Evolutionary conservation across 371 early-diverging fungal species (phyloP).

Genomic region (Dinochytrium kinnereticum): DNA sequence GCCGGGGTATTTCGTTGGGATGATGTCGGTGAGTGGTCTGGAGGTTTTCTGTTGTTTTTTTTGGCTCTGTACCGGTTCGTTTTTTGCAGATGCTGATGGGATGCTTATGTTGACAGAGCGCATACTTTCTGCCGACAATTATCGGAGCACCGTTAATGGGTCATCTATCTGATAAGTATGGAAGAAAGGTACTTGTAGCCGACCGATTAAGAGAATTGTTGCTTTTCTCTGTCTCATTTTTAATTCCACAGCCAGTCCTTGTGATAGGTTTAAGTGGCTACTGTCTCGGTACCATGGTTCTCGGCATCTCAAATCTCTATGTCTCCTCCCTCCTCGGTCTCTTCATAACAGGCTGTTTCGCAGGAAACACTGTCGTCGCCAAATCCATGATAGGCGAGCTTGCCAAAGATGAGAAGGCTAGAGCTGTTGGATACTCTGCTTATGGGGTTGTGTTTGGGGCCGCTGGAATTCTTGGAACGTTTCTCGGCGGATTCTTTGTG

Average conservation of each 20-base stretch:
- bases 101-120: conserved; percentile 17
- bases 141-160: conserved; percentile 45
- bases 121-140: conserved; percentile 43
- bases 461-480: conserved; percentile 44
- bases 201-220: too few species aligned
- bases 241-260: conserved; percentile 28
- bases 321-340: conserved; percentile 22
- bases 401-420: conserved; percentile 31
- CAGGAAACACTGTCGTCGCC: conserved; percentile 41
- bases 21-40: conserved; percentile 29
- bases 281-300: conserved; percentile 34
- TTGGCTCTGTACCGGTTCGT: background rate
- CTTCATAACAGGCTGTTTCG: conserved; percentile 41
- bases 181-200: conserved; percentile 27
- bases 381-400: conserved; percentile 54
- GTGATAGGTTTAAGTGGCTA: conserved; percentile 37
- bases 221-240: background rate
- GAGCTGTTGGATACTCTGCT: conserved; percentile 41
- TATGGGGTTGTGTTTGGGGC: conserved; percentile 44
- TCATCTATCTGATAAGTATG: conserved; percentile 37
- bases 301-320: conserved; percentile 40
- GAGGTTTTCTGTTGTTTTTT: background rate
- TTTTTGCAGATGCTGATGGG: too few species aligned
- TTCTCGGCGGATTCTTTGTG: conserved; percentile 43
- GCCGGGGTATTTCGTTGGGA: conserved; percentile 40